These are phyloP conservation scores for Tetracladium marchalianum DNA, from an alignment of 495 filamentous ascomycete species.

Conservation along the genomic window DNA sequence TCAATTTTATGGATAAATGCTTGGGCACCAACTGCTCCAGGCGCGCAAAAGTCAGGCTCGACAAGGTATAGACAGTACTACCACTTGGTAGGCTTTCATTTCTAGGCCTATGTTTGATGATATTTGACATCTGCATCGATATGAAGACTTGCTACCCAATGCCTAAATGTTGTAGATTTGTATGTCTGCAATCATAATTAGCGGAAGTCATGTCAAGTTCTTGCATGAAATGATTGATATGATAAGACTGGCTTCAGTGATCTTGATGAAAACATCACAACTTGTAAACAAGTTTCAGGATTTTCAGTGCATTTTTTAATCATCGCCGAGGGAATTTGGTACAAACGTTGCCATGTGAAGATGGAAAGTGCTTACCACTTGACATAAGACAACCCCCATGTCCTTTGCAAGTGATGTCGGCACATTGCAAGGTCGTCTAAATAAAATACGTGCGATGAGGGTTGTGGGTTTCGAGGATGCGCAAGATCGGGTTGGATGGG, in stretches of 20 bases:
- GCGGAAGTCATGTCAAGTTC: background rate
- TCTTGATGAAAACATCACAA: slow-evolving; percentile 71
- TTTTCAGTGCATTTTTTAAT: slow-evolving; percentile 79
- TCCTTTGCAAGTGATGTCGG: too few species aligned
- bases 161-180: too few species aligned
- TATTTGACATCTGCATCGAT: too few species aligned
- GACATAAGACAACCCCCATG: background rate
- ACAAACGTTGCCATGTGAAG: background rate
- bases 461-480: background rate
- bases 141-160: too few species aligned
- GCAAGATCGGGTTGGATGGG: slow-evolving; percentile 1
- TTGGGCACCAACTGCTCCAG: too few species aligned
- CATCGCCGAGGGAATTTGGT: slow-evolving; percentile 39
- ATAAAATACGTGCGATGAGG: background rate
- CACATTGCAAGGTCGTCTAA: background rate
- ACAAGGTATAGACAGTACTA: too few species aligned
- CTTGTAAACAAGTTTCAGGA: slow-evolving; percentile 52
- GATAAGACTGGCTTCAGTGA: slow-evolving; percentile 48
- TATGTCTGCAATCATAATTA: background rate
- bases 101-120: too few species aligned
- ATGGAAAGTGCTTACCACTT: background rate
- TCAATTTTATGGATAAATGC: too few species aligned
- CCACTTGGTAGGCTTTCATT: too few species aligned
- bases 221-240: slow-evolving; percentile 14
- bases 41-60: too few species aligned